Percentiles rank a stretch among this genome's conserved stretches.
These are phyloP conservation scores for Aspergillus ellipticus DNA, from an alignment of 495 filamentous ascomycete species.

Conservation along the genomic window DNA sequence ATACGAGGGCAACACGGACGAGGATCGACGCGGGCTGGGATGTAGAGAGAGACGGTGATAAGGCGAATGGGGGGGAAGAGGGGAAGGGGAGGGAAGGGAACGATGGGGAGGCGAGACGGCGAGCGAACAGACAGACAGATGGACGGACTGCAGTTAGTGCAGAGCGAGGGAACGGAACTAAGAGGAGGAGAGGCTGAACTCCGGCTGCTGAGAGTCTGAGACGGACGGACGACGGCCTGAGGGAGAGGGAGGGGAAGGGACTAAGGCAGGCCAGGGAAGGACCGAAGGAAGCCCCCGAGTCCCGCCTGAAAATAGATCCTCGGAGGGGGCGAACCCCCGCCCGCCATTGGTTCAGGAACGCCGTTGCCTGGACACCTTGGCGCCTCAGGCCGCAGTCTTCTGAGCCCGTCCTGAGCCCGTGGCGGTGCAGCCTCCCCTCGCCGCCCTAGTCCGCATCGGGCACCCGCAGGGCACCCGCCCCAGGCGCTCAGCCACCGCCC, in stretches of 20 bases:
- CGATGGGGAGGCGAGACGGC: not conserved
- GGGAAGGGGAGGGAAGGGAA: not conserved
- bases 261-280: no score
- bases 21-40: constrained; percentile 12
- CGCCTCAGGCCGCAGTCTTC: constrained; percentile 5
- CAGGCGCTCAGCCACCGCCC: constrained; percentile 10
- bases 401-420: constrained; percentile 6
- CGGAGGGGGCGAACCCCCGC: not conserved
- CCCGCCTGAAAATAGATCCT: not conserved
- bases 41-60: constrained; percentile 2
- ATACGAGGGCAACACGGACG: not conserved
- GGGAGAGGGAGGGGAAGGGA: constrained; percentile 6
- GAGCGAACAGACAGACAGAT: not conserved
- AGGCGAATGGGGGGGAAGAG: not conserved
- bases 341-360: constrained; percentile 20
- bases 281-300: constrained; percentile 4
- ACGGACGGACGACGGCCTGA: no score
- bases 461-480: not conserved
- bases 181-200: not conserved
- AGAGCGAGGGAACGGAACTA: no score
- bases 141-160: not conserved
- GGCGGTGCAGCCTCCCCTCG: constrained; percentile 12
- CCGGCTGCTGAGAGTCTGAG: not conserved
- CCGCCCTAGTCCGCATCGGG: not conserved
- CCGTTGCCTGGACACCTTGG: constrained; percentile 6